These are phyloP conservation scores for Scutellaria barbata DNA, from an alignment of 257 asterid genomes.

Conservation along the genomic window DNA sequence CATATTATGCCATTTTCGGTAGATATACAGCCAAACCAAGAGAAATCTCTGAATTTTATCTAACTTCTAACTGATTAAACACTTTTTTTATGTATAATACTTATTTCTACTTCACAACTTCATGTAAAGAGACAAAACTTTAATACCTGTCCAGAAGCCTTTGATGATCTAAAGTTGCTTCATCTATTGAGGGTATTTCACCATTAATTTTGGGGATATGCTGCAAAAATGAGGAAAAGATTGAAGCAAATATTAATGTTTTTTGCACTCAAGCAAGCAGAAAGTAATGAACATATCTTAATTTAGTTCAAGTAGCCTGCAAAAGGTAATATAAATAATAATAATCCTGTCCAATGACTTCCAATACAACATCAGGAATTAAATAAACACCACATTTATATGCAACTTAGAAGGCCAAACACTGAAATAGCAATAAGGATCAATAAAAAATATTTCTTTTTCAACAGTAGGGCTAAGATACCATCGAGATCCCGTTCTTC, in stretches of 20 bases:
- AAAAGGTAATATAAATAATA: neutral
- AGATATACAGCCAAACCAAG: no score
- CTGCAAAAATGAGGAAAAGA: slow-evolving; percentile 52
- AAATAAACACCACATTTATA: neutral
- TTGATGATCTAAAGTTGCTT: slow-evolving; percentile 92
- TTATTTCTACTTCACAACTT: slow-evolving; percentile 12
- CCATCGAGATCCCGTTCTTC: neutral
- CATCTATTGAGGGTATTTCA: slow-evolving; percentile 89
- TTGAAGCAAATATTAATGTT: slow-evolving; percentile 10
- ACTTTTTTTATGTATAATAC: neutral
- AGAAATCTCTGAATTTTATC: no score
- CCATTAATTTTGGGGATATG: slow-evolving; percentile 94
- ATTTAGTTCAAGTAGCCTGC: neutral
- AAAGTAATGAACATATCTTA: neutral
- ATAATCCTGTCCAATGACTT: neutral
- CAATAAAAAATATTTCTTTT: neutral
- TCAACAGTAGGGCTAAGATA: neutral
- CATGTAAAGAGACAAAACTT: slow-evolving; percentile 19
- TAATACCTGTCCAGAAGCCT: slow-evolving; percentile 85
- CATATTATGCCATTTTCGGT: no score
- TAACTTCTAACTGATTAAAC: neutral
- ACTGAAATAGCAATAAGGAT: neutral
- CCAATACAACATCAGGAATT: neutral
- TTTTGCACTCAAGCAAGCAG: slow-evolving; percentile 19
- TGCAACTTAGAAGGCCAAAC: slow-evolving; percentile 12